Conservation (phyloP, 352 stramenopile genomes). For the Phytophthora pluvialis region DNA sequence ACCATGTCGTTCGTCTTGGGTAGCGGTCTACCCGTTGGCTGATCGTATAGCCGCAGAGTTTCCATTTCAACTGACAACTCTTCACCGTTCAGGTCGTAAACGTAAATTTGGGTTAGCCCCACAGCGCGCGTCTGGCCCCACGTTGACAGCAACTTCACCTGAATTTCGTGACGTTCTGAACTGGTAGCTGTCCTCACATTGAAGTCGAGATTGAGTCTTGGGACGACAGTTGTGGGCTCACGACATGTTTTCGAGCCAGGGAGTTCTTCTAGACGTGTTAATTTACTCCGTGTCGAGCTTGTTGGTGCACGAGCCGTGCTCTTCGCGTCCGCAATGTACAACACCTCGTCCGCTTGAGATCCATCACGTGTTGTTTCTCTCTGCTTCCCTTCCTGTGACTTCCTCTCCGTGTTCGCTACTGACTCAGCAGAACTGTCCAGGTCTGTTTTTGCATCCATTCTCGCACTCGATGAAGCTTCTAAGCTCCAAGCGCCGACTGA, state of each 20-base stretch:
- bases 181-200: background rate
- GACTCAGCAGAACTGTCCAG: too few species aligned
- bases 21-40: conserved; percentile 48
- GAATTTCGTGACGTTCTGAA: conserved; percentile 39
- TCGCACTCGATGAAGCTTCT: background rate
- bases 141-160: conserved; percentile 73
- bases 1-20: conserved; percentile 76
- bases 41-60: conserved; percentile 62
- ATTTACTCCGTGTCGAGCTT: background rate
- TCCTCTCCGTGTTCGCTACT: background rate
- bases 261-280: background rate
- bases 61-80: conserved; percentile 56
- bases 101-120: conserved; percentile 68
- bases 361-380: background rate
- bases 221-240: conserved; percentile 26
- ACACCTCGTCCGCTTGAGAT: background rate
- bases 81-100: conserved; percentile 67
- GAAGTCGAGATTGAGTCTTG: conserved; percentile 28
- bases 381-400: background rate
- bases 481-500: background rate
- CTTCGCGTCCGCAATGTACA: conserved; percentile 16
- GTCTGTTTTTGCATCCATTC: background rate
- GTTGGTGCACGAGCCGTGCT: background rate
- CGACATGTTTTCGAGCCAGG: conserved; percentile 4
- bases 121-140: conserved; percentile 69